phyloP scores from a whole-genome alignment of 2,329 filamentous ascomycete genomes.

The Shiraia bambusicola region DNA sequence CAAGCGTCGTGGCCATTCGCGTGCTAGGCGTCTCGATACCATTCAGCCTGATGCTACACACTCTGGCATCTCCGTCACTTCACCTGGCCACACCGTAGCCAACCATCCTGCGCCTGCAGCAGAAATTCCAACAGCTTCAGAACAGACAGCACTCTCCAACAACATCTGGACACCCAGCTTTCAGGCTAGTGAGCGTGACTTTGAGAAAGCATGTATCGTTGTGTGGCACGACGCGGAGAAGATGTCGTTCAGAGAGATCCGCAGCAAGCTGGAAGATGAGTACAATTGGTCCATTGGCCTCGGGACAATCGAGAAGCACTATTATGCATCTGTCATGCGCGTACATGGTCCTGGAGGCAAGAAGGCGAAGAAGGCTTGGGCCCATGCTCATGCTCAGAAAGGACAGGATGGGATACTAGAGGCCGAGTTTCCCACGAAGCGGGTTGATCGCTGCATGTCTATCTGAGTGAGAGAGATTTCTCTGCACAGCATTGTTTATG shows the following conservation, averaged over 20 bases:
- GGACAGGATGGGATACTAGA: neutral
- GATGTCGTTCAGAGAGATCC: conserved; percentile 12
- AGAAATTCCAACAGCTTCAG: conserved; percentile 1
- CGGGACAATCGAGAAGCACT: conserved; percentile 17
- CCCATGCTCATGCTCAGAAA: neutral
- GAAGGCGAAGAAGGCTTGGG: neutral
- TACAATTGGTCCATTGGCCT: conserved; percentile 12
- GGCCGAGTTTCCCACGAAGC: neutral
- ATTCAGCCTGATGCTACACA: neutral
- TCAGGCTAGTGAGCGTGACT: neutral
- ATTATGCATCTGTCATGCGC: conserved; percentile 6
- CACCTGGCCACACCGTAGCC: neutral
- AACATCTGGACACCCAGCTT: too few species aligned
- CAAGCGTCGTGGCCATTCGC: conserved; percentile 10
- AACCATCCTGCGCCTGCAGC: neutral
- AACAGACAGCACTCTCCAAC: too few species aligned
- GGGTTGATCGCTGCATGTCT: neutral
- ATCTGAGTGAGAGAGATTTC: neutral
- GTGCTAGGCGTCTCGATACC: neutral
- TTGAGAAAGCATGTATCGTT: conserved; percentile 18
- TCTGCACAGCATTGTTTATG: too few species aligned
- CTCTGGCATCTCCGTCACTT: neutral
- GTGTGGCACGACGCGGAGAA: conserved; percentile 14
- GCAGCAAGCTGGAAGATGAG: conserved; percentile 11
- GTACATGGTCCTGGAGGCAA: conserved; percentile 10